Percentiles rank a stretch among this genome's conserved stretches.
phyloP scores from a whole-genome alignment of 2,329 filamentous ascomycete species.

The Scopulariopsis brevicaulis region DNA sequence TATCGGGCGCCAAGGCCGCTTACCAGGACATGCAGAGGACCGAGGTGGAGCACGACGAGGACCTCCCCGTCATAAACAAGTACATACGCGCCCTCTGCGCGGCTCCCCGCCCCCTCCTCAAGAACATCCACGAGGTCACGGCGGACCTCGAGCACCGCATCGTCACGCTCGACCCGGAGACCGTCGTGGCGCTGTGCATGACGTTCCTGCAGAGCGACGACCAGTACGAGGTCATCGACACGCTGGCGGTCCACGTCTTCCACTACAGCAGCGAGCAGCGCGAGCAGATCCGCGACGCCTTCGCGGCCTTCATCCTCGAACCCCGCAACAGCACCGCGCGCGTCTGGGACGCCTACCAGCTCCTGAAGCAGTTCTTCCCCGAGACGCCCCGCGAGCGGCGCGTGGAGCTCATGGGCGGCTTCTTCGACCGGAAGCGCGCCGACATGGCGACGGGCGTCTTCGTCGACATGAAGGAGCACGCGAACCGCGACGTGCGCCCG shows the following conservation, averaged over 20 bases:
- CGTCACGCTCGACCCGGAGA: constrained; percentile 59
- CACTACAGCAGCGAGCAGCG: constrained; percentile 62
- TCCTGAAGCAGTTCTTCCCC: constrained; percentile 53
- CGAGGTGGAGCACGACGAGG: constrained; percentile 41
- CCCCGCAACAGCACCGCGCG: constrained; percentile 47
- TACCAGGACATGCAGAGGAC: constrained; percentile 49
- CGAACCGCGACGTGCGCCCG: constrained; percentile 51
- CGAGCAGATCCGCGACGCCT: constrained; percentile 48
- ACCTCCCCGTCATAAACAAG: constrained; percentile 54
- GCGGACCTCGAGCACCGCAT: constrained; percentile 61
- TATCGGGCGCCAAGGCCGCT: constrained; percentile 55
- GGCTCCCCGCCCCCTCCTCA: constrained; percentile 49
- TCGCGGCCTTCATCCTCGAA: constrained; percentile 60
- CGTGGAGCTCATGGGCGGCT: constrained; percentile 65
- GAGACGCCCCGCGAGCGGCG: constrained; percentile 56
- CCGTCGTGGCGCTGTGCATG: constrained; percentile 61
- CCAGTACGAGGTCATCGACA: constrained; percentile 66
- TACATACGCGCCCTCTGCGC: constrained; percentile 60
- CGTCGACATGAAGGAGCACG: constrained; percentile 82
- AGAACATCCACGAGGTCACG: constrained; percentile 61
- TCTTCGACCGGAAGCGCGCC: constrained; percentile 65
- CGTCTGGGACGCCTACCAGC: constrained; percentile 54
- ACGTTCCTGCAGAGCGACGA: constrained; percentile 68
- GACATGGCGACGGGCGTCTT: constrained; percentile 85
- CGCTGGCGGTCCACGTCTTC: constrained; percentile 65